A percentile compares a stretch with the other conserved stretches of the same genome.
Evolutionary conservation across 257 asterid genomes (phyloP).

Genomic region (Gentiana dahurica): DNA sequence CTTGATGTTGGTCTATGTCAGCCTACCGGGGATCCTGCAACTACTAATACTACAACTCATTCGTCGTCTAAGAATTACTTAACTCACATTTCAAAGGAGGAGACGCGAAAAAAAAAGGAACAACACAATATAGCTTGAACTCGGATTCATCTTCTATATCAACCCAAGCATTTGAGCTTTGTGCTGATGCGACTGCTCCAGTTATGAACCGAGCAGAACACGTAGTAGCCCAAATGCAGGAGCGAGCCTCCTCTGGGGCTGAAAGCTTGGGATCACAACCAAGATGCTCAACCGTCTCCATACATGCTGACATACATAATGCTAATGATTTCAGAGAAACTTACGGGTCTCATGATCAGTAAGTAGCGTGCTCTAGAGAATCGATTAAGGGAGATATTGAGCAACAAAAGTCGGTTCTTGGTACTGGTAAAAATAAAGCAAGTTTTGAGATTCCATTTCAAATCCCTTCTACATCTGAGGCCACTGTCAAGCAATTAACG

Average conservation of each 20-base stretch:
- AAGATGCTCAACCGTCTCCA: constrained; percentile 24
- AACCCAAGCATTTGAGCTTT: constrained; percentile 63
- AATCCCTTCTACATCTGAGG: constrained; percentile 14
- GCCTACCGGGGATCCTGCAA: constrained; percentile 21
- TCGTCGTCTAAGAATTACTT: background rate
- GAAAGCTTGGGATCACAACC: too few relatives aligned
- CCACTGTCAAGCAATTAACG: constrained; percentile 11
- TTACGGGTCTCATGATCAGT: constrained; percentile 22
- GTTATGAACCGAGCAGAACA: too few relatives aligned
- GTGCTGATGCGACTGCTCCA: constrained; percentile 32
- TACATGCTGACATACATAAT: constrained; percentile 18
- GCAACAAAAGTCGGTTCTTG: constrained; percentile 21
- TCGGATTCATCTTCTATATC: constrained; percentile 74
- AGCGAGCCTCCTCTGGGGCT: too few relatives aligned
- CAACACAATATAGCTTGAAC: constrained; percentile 56
- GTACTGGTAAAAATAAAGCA: constrained; percentile 12
- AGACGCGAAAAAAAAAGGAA: constrained; percentile 33
- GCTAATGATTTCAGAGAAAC: constrained; percentile 22
- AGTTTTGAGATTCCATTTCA: constrained; percentile 8
- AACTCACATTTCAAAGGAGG: constrained; percentile 25
- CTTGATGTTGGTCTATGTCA: constrained; percentile 15
- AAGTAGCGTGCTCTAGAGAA: constrained; percentile 18
- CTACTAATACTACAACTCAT: constrained; percentile 10
- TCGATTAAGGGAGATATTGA: constrained; percentile 18
- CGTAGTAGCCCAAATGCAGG: too few relatives aligned